Evolutionary conservation across 257 asterid species (phyloP).

Genomic region (Salvia miltiorrhiza): DNA sequence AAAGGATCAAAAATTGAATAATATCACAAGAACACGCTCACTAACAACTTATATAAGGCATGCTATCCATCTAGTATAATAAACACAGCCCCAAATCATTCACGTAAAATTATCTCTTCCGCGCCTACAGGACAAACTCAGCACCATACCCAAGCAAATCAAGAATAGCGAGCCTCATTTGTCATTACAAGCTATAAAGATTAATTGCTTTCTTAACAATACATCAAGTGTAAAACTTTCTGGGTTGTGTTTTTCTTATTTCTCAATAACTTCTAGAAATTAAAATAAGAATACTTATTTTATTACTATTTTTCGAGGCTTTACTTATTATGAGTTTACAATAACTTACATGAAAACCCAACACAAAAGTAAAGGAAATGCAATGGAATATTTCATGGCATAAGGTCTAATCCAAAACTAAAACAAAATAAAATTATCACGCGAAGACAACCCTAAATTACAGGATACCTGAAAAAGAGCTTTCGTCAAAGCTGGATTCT

Average conservation of each 20-base stretch:
- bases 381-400: background rate
- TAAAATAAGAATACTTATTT: background rate
- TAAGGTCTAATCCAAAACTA: background rate
- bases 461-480: constrained; percentile 86
- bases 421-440: background rate
- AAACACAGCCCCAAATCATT: background rate
- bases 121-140: background rate
- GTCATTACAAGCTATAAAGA: background rate
- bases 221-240: background rate
- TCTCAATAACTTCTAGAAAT: background rate
- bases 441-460: constrained; percentile 17
- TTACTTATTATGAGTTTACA: background rate
- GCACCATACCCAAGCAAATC: background rate
- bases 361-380: background rate
- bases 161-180: background rate
- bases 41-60: background rate
- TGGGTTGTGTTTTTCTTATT: background rate
- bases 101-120: constrained; percentile 4
- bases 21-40: no score
- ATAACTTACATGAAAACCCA: constrained; percentile 1
- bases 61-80: background rate
- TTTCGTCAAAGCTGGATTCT: constrained; percentile 80
- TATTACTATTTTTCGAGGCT: no score
- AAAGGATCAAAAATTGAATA: background rate
- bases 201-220: background rate